These are phyloP conservation scores for Arthrobotrys entomopaga DNA, from an alignment of 2,329 filamentous ascomycete species.

Conservation along the genomic window DNA sequence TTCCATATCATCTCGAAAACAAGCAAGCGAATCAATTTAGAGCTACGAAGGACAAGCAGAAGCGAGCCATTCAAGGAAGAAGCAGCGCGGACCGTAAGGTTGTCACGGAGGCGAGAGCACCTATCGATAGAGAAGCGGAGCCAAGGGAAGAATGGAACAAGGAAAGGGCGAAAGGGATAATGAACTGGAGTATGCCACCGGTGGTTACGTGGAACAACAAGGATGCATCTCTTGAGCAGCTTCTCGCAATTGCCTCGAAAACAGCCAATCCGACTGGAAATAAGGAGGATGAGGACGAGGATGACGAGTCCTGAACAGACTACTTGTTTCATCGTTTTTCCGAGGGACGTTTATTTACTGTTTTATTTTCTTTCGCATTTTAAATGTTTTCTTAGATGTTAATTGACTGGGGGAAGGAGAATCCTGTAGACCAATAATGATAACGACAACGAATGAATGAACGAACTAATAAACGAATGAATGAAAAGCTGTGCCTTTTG, in stretches of 20 bases:
- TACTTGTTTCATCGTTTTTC: too few relatives aligned
- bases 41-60: background rate
- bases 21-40: background rate
- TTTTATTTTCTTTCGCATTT: too few relatives aligned
- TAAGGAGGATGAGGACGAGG: slow-evolving; percentile 4
- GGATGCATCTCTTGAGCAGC: slow-evolving; percentile 2
- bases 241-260: slow-evolving; percentile 2
- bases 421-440: too few relatives aligned
- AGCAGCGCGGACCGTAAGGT: too few relatives aligned
- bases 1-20: slow-evolving; percentile 20
- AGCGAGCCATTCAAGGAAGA: background rate
- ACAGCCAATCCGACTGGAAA: background rate
- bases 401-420: too few relatives aligned
- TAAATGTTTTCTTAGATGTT: too few relatives aligned
- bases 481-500: background rate
- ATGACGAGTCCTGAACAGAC: too few relatives aligned
- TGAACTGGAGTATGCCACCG: slow-evolving; percentile 20
- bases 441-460: background rate
- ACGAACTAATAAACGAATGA: background rate
- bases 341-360: too few relatives aligned
- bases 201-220: slow-evolving; percentile 8
- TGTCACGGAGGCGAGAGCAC: background rate
- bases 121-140: background rate
- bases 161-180: background rate
- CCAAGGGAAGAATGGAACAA: background rate